These are phyloP conservation scores for Psilocybe tampanensis DNA, from an alignment of 768 basidiomycete species.

Conservation along the genomic window DNA sequence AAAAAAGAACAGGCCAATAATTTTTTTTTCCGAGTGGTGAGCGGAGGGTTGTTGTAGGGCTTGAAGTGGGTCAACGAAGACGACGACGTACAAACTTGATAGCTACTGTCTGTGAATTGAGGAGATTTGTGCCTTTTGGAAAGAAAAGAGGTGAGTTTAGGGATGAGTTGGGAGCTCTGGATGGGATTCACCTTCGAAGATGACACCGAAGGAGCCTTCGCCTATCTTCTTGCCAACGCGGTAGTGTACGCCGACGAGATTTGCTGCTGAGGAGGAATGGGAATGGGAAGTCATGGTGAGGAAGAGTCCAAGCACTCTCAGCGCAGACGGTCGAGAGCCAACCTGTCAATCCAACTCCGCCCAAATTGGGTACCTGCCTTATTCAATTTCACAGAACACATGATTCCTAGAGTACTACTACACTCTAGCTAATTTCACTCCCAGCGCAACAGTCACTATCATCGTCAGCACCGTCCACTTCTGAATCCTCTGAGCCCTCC, in stretches of 20 bases:
- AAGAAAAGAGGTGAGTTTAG: not conserved
- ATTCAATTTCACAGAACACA: not conserved
- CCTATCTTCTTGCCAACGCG: slow-evolving; percentile 99
- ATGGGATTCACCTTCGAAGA: slow-evolving; percentile 71
- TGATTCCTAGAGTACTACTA: slow-evolving; percentile 4
- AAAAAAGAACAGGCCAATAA: slow-evolving; percentile 8
- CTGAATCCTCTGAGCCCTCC: slow-evolving; percentile 23
- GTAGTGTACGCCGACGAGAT: slow-evolving; percentile 95
- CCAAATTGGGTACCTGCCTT: slow-evolving; percentile 23
- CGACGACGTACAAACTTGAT: slow-evolving; percentile 94
- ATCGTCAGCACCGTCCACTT: slow-evolving; percentile 24
- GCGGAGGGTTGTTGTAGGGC: not conserved
- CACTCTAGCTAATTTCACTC: slow-evolving; percentile 13
- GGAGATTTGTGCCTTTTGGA: slow-evolving; percentile 84
- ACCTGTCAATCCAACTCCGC: slow-evolving; percentile 33
- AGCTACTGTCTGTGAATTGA: slow-evolving; percentile 98
- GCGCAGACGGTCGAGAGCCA: slow-evolving; percentile 27
- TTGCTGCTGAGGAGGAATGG: slow-evolving; percentile 62
- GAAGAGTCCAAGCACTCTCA: not conserved
- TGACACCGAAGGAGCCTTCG: slow-evolving; percentile 97
- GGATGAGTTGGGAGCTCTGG: not conserved
- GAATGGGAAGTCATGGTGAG: slow-evolving; percentile 58
- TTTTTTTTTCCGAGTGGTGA: slow-evolving; percentile 8
- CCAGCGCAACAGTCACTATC: slow-evolving; percentile 24
- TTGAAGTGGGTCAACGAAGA: slow-evolving; percentile 1